Conservation (phyloP, 2,329 filamentous ascomycete species). For the Pyrenochaeta sp. region DNA sequence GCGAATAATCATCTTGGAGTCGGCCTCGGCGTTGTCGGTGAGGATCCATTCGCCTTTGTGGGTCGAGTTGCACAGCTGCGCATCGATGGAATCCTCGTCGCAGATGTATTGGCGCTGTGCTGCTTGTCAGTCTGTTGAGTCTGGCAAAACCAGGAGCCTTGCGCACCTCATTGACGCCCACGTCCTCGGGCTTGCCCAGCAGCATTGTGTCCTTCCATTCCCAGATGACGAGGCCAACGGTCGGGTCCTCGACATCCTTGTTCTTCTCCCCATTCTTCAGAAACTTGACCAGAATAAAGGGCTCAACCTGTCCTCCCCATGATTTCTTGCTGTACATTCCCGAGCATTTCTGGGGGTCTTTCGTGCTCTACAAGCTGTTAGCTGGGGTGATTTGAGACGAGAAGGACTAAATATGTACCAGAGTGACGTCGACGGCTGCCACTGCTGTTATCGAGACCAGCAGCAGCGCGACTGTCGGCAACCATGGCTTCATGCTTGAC, state of each 20-base stretch:
- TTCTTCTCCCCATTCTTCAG: slow-evolving; percentile 60
- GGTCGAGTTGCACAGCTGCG: slow-evolving; percentile 75
- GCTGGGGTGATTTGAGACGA: not conserved
- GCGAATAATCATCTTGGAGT: slow-evolving; percentile 74
- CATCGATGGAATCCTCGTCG: slow-evolving; percentile 72
- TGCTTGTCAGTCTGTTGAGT: slow-evolving; percentile 25
- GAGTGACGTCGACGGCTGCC: slow-evolving; percentile 45
- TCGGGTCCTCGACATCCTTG: slow-evolving; percentile 70
- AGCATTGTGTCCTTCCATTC: slow-evolving; percentile 88
- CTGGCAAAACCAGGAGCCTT: not conserved
- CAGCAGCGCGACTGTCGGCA: slow-evolving; percentile 41
- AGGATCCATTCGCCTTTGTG: slow-evolving; percentile 87
- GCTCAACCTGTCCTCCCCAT: slow-evolving; percentile 88
- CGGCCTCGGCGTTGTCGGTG: slow-evolving; percentile 74
- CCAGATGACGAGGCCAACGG: slow-evolving; percentile 87
- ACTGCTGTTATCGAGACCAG: slow-evolving; percentile 43
- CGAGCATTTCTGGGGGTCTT: slow-evolving; percentile 81
- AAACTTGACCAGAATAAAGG: slow-evolving; percentile 88
- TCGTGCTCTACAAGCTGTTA: slow-evolving; percentile 68
- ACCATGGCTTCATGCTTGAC: slow-evolving; percentile 44
- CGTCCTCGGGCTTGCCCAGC: slow-evolving; percentile 69
- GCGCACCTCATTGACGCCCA: slow-evolving; percentile 37
- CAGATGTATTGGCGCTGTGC: slow-evolving; percentile 74
- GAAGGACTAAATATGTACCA: slow-evolving; percentile 11
- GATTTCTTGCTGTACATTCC: slow-evolving; percentile 93